phyloP scores from a whole-genome alignment of 2,329 filamentous ascomycete genomes.

The Hypoxylon sp. region DNA sequence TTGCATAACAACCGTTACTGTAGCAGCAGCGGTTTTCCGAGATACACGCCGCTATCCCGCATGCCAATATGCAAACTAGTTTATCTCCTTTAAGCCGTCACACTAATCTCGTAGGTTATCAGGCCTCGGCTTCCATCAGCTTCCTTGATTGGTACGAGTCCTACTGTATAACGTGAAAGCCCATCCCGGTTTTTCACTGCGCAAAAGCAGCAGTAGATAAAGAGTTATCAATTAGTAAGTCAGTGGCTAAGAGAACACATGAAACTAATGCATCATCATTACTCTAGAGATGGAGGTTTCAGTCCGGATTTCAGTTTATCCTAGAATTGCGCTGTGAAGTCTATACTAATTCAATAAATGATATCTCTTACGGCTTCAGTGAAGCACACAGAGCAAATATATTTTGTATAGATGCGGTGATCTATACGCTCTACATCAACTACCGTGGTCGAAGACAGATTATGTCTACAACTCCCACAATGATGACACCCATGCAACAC shows the following conservation, averaged over 20 bases:
- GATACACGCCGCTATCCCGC: constrained; percentile 13
- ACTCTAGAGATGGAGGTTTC: not conserved
- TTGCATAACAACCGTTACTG: constrained; percentile 6
- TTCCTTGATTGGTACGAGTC: not conserved
- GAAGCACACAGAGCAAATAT: not conserved
- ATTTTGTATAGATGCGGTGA: not conserved
- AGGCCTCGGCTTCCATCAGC: constrained; percentile 10
- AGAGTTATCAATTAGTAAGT: not conserved
- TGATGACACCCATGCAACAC: too few relatives aligned
- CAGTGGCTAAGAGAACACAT: not conserved
- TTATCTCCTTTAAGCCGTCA: not conserved
- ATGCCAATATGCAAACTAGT: constrained; percentile 21
- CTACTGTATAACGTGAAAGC: not conserved
- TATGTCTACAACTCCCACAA: not conserved
- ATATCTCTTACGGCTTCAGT: not conserved
- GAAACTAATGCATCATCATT: not conserved
- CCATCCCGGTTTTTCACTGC: not conserved
- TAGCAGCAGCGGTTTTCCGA: constrained; percentile 15
- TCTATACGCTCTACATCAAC: not conserved
- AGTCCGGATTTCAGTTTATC: not conserved
- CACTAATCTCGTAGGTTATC: constrained; percentile 3
- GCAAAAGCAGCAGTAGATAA: not conserved
- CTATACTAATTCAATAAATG: not conserved
- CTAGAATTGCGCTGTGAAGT: not conserved
- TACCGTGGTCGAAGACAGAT: not conserved